phyloP scores from a whole-genome alignment of 176 grass and related monocot species.

The Phoenix dactylifera region DNA sequence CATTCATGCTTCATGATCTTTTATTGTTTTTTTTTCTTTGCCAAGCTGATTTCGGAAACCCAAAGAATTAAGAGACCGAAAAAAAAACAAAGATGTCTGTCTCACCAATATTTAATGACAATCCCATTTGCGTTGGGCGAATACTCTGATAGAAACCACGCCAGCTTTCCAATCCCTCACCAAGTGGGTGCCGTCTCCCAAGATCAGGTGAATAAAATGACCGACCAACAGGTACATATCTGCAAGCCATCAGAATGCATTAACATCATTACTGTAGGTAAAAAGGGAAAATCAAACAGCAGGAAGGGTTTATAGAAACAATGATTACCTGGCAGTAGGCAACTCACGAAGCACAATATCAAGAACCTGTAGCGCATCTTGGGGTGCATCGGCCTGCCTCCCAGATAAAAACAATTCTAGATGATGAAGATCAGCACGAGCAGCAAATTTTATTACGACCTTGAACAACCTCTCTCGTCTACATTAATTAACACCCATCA shows the following conservation, averaged over 20 bases:
- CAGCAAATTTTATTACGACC: conserved; percentile 89
- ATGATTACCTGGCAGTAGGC: conserved; percentile 58
- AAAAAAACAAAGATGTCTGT: neutral
- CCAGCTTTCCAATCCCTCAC: conserved; percentile 88
- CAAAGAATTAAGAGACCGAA: neutral
- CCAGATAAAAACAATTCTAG: conserved; percentile 76
- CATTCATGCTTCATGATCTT: no score
- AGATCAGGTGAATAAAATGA: conserved; percentile 91
- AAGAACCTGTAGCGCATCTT: conserved; percentile 95
- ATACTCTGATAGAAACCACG: conserved; percentile 93
- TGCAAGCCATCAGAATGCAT: conserved; percentile 13
- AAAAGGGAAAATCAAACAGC: no score
- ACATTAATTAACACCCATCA: conserved; percentile 20
- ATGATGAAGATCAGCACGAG: conserved; percentile 88
- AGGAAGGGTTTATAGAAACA: neutral
- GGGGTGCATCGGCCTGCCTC: conserved; percentile 80
- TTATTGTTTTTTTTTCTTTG: no score
- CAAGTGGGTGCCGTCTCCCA: conserved; percentile 67
- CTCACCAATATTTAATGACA: conserved; percentile 84
- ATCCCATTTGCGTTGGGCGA: conserved; percentile 85
- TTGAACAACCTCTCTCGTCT: conserved; percentile 67
- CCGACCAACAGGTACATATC: conserved; percentile 65
- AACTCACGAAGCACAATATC: conserved; percentile 88
- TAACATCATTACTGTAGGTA: no score
- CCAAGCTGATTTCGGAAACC: no score